A percentile compares a stretch with the other conserved stretches of the same genome.
Evolutionary conservation across 257 asterid genomes (phyloP).

Genomic region (Capsicum rhomboideum): DNA sequence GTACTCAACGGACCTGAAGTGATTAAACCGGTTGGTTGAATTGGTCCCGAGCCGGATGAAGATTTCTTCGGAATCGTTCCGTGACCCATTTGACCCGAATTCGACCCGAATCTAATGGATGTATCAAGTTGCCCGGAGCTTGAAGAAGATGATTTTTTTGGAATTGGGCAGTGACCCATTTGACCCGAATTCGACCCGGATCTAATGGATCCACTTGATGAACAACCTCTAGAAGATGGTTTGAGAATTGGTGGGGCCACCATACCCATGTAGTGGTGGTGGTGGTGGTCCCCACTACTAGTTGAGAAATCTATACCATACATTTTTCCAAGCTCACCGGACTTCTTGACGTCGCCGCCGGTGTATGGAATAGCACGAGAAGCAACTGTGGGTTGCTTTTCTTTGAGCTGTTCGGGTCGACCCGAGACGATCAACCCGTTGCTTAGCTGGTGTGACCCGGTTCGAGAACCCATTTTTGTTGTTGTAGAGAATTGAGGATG

Average conservation of each 20-base stretch:
- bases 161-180: slow-evolving; percentile 1
- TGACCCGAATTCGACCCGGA: slow-evolving; percentile 85
- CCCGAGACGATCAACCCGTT: slow-evolving; percentile 80
- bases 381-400: slow-evolving; percentile 44
- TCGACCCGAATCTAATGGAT: slow-evolving; percentile 83
- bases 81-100: slow-evolving; percentile 44
- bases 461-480: slow-evolving; percentile 56
- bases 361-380: slow-evolving; percentile 76
- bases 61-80: slow-evolving; percentile 64
- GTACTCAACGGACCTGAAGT: slow-evolving; percentile 71
- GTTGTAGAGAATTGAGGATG: neutral
- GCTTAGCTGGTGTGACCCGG: slow-evolving; percentile 68
- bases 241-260: slow-evolving; percentile 34
- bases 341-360: slow-evolving; percentile 72
- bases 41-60: slow-evolving; percentile 83
- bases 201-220: slow-evolving; percentile 72
- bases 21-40: slow-evolving; percentile 55
- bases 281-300: slow-evolving; percentile 32
- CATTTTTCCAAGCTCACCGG: slow-evolving; percentile 88
- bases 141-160: neutral
- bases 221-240: slow-evolving; percentile 45
- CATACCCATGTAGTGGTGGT: neutral
- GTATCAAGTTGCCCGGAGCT: too few relatives aligned
- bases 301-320: slow-evolving; percentile 54
- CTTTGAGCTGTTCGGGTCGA: slow-evolving; percentile 65